These are phyloP conservation scores for Plectranthus barbatus DNA, from an alignment of 257 asterid species.

Conservation along the genomic window DNA sequence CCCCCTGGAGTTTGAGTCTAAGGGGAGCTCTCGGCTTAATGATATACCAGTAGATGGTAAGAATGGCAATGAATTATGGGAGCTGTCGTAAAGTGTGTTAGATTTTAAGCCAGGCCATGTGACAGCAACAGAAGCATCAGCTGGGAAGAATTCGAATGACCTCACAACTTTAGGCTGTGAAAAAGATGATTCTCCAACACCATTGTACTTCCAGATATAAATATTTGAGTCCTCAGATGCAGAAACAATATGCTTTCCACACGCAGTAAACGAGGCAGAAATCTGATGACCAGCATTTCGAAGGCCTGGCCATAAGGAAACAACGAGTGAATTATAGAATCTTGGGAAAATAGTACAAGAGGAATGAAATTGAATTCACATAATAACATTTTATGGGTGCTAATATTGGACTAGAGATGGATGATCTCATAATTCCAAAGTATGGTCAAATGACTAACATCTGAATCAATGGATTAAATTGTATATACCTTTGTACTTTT, in stretches of 20 bases:
- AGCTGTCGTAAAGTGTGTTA: conserved; percentile 8
- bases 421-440: neutral
- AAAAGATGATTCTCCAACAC: conserved; percentile 15
- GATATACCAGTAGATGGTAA: conserved; percentile 48
- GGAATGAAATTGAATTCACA: too few species aligned
- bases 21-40: conserved; percentile 41
- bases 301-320: conserved; percentile 41
- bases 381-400: too few species aligned
- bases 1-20: conserved; percentile 52
- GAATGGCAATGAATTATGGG: conserved; percentile 51
- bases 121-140: conserved; percentile 67
- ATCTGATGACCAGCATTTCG: conserved; percentile 51
- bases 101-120: conserved; percentile 76
- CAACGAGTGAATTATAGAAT: neutral
- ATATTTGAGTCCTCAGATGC: too few species aligned
- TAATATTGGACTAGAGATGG: too few species aligned
- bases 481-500: conserved; percentile 63
- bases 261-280: conserved; percentile 57
- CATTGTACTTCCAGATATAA: conserved; percentile 53
- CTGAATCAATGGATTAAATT: neutral
- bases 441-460: neutral
- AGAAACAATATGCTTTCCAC: conserved; percentile 79
- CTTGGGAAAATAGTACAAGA: neutral
- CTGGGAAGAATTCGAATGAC: conserved; percentile 59
- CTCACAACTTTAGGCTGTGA: conserved; percentile 34